Percentiles rank a stretch among this genome's conserved stretches.
phyloP scores from a whole-genome alignment of 352 stramenopile species.

The Stephanocyclus meneghinianus region DNA sequence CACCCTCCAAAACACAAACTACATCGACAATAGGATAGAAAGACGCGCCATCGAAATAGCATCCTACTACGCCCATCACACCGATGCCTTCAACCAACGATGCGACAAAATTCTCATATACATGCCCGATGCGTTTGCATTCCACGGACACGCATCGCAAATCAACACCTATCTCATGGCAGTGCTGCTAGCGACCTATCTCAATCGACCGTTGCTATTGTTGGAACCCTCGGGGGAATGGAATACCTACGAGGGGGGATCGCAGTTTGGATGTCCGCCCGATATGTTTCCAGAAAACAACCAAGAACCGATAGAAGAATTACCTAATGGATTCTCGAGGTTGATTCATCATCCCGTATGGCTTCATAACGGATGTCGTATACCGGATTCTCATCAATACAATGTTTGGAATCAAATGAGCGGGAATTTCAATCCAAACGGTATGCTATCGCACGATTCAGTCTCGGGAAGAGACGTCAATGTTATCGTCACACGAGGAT shows the following conservation, averaged over 20 bases:
- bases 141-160: slow-evolving; percentile 39
- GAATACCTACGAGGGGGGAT: slow-evolving; percentile 21
- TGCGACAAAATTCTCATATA: slow-evolving; percentile 32
- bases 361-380: slow-evolving; percentile 28
- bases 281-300: slow-evolving; percentile 16
- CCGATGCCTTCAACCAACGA: background rate
- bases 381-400: slow-evolving; percentile 25
- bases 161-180: slow-evolving; percentile 43
- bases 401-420: slow-evolving; percentile 23
- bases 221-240: slow-evolving; percentile 21
- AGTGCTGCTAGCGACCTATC: slow-evolving; percentile 14
- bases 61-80: background rate
- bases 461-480: background rate
- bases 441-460: background rate
- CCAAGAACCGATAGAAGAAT: background rate
- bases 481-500: slow-evolving; percentile 10
- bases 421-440: background rate
- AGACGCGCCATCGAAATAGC: slow-evolving; percentile 3
- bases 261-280: slow-evolving; percentile 40
- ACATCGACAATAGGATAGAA: slow-evolving; percentile 7
- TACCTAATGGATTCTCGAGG: slow-evolving; percentile 33
- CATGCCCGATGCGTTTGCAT: slow-evolving; percentile 28
- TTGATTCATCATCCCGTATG: slow-evolving; percentile 47
- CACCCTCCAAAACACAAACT: slow-evolving; percentile 6
- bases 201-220: slow-evolving; percentile 27